Evolutionary conservation across 352 stramenopile genomes (phyloP).

Genomic region (Phytophthora niederhauseri): DNA sequence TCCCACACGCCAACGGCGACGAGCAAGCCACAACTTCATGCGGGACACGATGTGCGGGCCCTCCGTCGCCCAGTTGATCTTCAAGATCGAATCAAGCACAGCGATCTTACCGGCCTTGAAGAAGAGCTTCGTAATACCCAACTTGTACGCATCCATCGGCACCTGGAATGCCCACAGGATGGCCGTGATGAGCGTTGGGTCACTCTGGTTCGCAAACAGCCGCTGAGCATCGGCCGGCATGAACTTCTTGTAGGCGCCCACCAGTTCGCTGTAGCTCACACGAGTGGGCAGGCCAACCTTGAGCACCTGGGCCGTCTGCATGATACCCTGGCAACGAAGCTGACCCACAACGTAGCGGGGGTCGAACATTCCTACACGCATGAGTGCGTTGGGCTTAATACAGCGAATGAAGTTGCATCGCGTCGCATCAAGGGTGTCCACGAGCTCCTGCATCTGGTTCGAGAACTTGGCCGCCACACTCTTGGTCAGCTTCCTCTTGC

Average conservation of each 20-base stretch:
- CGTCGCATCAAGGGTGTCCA: constrained; percentile 85
- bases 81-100: constrained; percentile 87
- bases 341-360: constrained; percentile 89
- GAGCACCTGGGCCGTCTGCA: constrained; percentile 90
- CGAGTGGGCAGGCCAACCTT: constrained; percentile 91
- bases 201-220: constrained; percentile 82
- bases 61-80: constrained; percentile 90
- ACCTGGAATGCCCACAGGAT: constrained; percentile 93
- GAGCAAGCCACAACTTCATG: constrained; percentile 84
- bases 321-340: constrained; percentile 89
- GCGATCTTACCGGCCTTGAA: constrained; percentile 93
- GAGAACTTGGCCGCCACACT: constrained; percentile 85
- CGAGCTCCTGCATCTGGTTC: constrained; percentile 88
- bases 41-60: constrained; percentile 84
- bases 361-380: constrained; percentile 84
- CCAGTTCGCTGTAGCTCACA: constrained; percentile 91
- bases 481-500: constrained; percentile 81
- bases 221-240: constrained; percentile 71
- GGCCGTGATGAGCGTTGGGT: constrained; percentile 85
- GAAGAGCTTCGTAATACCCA: constrained; percentile 91
- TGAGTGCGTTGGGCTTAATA: constrained; percentile 91
- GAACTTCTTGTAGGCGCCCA: constrained; percentile 84
- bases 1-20: constrained; percentile 82
- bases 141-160: constrained; percentile 81
- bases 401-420: constrained; percentile 91